Base-by-base conservation (phyloP, 345 rosid genomes). In the Gossypium herbaceum region DNA sequence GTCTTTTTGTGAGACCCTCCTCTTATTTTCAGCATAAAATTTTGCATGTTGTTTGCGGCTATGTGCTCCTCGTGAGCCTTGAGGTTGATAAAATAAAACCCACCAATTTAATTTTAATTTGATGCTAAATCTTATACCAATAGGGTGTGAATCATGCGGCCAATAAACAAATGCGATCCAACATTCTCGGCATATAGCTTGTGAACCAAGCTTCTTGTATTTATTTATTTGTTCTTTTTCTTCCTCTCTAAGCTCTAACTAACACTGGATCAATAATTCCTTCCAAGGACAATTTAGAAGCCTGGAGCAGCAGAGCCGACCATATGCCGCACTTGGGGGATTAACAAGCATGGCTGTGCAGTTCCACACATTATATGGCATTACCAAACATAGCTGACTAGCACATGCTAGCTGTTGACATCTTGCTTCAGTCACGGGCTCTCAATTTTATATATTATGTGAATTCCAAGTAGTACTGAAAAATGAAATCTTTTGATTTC, bases 311-410 rank as follows among this genome's bases (percentile, higher is more conserved):
- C 6, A 41, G 64, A 71, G 52, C 64, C 74, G 52, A 71, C 74
- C 74, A 22, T 34, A 34, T 71, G 64, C 64, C 63, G 74, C 63
- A 71, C 47, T 71, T 56, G 74, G 39, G 16, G 52, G 64, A 71
- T 56, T 43, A 51, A 71, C 20, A 56, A 43, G 7, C 74, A 12
- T 71, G 64, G 64, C 20, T 41, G 7, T 12, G 63, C 50, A 71
- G 48, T 70, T 70, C 39, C 73, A 70, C 47, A 69, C 16, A 3
- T 11, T 20, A 58, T 22, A 58, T 11, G 2, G 19, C 41, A 15
- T 8, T 68, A 68, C 58, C 72, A 27, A 68, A 68, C 72, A 19
- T 68, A 24, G 57, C 41, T 47, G 12, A n/a, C 72, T 50, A 22
- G 15, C 72, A 52, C 48, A 55, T 39, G 73, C 61, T 68, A 56